Conservation (phyloP, 2,329 filamentous ascomycete genomes). For the Clonostachys byssicola region DNA sequence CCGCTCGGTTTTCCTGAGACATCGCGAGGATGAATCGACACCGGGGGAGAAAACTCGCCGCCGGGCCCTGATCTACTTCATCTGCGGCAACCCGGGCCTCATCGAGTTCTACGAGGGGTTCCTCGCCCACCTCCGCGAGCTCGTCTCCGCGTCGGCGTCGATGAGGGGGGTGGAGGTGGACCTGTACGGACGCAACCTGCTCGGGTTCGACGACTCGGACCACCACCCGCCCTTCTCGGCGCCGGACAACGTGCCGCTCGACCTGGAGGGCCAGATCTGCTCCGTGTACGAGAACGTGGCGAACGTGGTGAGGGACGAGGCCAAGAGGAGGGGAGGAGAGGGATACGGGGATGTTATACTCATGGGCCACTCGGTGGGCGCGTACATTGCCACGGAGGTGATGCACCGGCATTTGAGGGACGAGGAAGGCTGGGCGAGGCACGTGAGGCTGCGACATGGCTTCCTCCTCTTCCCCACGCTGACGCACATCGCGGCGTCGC, state of each 20-base stretch:
- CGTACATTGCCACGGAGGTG: conserved; percentile 67
- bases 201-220: conserved; percentile 53
- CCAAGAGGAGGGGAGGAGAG: conserved; percentile 16
- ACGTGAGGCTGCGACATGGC: conserved; percentile 41
- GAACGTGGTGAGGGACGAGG: conserved; percentile 28
- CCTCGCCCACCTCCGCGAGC: conserved; percentile 49
- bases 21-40: too few species aligned
- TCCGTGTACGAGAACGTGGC: conserved; percentile 32
- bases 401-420: conserved; percentile 46
- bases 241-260: conserved; percentile 34
- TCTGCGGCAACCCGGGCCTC: conserved; percentile 74
- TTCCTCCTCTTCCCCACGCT: conserved; percentile 73
- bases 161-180: conserved; percentile 43
- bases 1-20: too few species aligned
- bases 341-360: conserved; percentile 57
- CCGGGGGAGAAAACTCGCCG: neutral
- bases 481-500: conserved; percentile 62
- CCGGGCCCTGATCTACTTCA: conserved; percentile 60
- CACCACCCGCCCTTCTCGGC: conserved; percentile 27
- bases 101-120: conserved; percentile 71
- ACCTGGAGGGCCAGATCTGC: conserved; percentile 49
- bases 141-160: conserved; percentile 27
- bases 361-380: conserved; percentile 71
- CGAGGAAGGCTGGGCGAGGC: conserved; percentile 24
- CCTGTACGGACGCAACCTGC: conserved; percentile 53